Evolutionary conservation across 106 monocot species (phyloP), one percentile per base, ranked within the genome.

Genomic region (Chionographis japonica): DNA sequence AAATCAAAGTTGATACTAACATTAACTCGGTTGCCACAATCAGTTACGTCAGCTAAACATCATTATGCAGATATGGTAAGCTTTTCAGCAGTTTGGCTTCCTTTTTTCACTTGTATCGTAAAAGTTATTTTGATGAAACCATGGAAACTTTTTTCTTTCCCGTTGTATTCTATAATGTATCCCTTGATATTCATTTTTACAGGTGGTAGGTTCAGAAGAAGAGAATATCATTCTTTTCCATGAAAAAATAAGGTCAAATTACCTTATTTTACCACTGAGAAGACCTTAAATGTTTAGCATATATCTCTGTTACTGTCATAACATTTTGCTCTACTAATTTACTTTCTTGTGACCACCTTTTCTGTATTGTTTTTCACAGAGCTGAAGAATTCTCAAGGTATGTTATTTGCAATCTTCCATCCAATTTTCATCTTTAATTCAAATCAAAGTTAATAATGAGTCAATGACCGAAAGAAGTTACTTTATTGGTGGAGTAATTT

Each of bases 361-460:
- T 14, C 12, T 58, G 58, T 43, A 58, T 68, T 68, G 54, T 67
- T 65, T 52, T 38, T 52, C 36, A n/a, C 78, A 97, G 97, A 74
- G 80, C 81, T 56, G 89, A 89, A 80, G 97, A 97, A 59, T 97
- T 97, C 60, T 66, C 78, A 56, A 97, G 97, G 97, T 97, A 92
- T 37, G 27, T 36, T 38, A 52, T 72, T 12, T 71, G 6, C 17
- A 42, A 17, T 35, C 50, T 75, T 70, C 58, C 12, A 49, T 49
- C 19, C 43, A 65, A 37, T 7, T 55, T 37, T 37, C 49, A 50
- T 71, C 76, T 37, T 15, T 13, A 50, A 27, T 27, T n/a, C n/a
- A n/a, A n/a, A n/a, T n/a, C n/a, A n/a, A n/a, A n/a, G n/a, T n/a
- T n/a, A n/a, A n/a, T n/a, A n/a, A n/a, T n/a, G n/a, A n/a, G n/a